Evolutionary conservation across 306 rosid species (phyloP).

Genomic region (Pterocarpus santalinus): DNA sequence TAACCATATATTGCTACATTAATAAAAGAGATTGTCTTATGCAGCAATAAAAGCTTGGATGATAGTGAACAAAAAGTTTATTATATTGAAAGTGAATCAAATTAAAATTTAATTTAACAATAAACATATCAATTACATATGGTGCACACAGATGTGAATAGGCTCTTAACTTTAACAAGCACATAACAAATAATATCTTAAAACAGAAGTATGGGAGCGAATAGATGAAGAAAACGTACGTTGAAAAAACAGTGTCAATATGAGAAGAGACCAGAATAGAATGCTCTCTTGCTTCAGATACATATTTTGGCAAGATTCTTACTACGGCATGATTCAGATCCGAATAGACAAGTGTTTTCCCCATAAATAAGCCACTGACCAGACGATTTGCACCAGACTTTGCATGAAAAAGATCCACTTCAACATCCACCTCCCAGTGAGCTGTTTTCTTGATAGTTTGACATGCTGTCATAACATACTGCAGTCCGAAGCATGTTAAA

Average conservation of each 20-base stretch:
- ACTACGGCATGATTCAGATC: conserved; percentile 76
- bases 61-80: too few relatives aligned
- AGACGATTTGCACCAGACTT: conserved; percentile 75
- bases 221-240: conserved; percentile 72
- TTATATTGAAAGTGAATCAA: too few relatives aligned
- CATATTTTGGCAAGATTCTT: conserved; percentile 85
- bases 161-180: too few relatives aligned
- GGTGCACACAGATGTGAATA: too few relatives aligned
- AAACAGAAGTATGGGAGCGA: conserved; percentile 38
- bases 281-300: conserved; percentile 71
- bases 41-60: too few relatives aligned
- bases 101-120: too few relatives aligned
- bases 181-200: neutral
- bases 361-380: conserved; percentile 74
- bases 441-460: conserved; percentile 80
- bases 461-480: conserved; percentile 82
- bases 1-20: too few relatives aligned
- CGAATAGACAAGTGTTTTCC: conserved; percentile 86
- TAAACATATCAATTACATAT: too few relatives aligned
- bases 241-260: conserved; percentile 88
- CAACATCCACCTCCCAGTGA: conserved; percentile 97
- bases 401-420: conserved; percentile 83
- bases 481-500: conserved; percentile 51
- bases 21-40: too few relatives aligned
- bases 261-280: conserved; percentile 96